Base-by-base conservation (phyloP, 495 filamentous ascomycete genomes). In the Neurospora terricola region DNA sequence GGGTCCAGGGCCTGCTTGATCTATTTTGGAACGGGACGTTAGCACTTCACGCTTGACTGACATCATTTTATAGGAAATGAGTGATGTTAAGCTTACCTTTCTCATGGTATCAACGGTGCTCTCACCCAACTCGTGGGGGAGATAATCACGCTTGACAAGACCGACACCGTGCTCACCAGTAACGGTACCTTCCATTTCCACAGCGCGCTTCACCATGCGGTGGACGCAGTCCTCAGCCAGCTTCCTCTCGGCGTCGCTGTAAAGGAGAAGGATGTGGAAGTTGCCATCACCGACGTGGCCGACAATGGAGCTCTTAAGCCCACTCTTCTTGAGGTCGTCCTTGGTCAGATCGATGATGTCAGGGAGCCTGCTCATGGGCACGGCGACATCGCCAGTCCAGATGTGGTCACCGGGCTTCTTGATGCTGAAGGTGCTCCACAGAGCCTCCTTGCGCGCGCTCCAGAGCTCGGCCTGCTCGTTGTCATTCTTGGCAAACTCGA, bases 241-340 rank as follows among this genome's bases (percentile, higher is more conserved):
- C 73, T 83, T 83, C 69, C 89, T 84, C 80, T 94, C 88, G 36
- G 83, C 81, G 5, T 91, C 87, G 73, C 89, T 91, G 77, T 92
- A 94, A 34, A 94, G 78, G 37, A 95, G 74, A 70, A 95, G 93
- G 4, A 91, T 85, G 75, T 96, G 92, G 73, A 96, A 95, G 78
- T 96, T 96, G 10, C 92, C 92, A 80, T 94, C 92, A 0, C 92
- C 92, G 11, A 94, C 92, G 79, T 94, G 92, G 8, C 92, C 92
- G 12, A 95, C 91, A 79, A 94, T 94, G 21, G 89, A 86, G 39
- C 88, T 91, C 30, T 89, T 85, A 73, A 94, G 78, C 21, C 92
- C 93, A 71, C 86, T 88, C 77, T 81, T 84, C 77, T 81, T 84
- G 73, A 95, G 86, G 76, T 94, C 90, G 69, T 84, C 83, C 81